Percentiles rank a stretch among this genome's conserved stretches.
Evolutionary conservation across 1,139 yeast species (phyloP).

Genomic region (Magnusiomyces sp.): DNA sequence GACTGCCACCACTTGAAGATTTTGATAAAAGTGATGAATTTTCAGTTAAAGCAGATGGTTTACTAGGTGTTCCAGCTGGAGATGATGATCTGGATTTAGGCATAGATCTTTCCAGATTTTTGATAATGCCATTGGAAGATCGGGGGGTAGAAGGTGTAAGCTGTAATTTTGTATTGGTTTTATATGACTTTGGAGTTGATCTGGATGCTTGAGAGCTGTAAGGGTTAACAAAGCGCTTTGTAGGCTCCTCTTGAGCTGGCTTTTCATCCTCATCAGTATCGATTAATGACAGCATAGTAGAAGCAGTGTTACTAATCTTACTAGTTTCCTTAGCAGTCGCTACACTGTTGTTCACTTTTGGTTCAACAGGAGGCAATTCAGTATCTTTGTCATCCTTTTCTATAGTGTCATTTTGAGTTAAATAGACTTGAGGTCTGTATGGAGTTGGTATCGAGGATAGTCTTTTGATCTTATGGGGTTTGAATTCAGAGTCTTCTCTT

Average conservation of each 20-base stretch:
- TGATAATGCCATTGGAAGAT: not conserved
- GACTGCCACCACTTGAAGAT: constrained; percentile 9
- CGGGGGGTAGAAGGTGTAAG: not conserved
- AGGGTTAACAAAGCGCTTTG: constrained; percentile 38
- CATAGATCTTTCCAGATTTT: constrained; percentile 2
- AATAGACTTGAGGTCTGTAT: constrained; percentile 1
- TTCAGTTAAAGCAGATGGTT: constrained; percentile 2
- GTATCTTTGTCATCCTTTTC: not conserved
- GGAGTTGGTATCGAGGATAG: constrained; percentile 4
- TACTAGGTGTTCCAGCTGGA: not conserved
- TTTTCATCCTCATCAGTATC: not conserved
- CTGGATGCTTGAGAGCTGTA: constrained; percentile 34
- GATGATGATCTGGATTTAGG: constrained; percentile 1
- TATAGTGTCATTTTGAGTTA: not conserved
- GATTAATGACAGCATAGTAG: constrained; percentile 5
- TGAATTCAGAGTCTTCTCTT: not conserved
- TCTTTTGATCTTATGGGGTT: not conserved
- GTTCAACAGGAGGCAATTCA: not conserved
- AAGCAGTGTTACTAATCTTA: constrained; percentile 4
- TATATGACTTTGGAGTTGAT: constrained; percentile 15
- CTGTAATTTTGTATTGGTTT: not conserved
- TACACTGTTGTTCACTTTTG: not conserved
- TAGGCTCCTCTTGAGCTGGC: not conserved
- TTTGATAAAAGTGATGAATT: not conserved
- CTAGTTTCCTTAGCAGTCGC: not conserved